These are phyloP conservation scores for Psilocybe subaeruginosa DNA, from an alignment of 768 basidiomycete genomes.

Conservation along the genomic window DNA sequence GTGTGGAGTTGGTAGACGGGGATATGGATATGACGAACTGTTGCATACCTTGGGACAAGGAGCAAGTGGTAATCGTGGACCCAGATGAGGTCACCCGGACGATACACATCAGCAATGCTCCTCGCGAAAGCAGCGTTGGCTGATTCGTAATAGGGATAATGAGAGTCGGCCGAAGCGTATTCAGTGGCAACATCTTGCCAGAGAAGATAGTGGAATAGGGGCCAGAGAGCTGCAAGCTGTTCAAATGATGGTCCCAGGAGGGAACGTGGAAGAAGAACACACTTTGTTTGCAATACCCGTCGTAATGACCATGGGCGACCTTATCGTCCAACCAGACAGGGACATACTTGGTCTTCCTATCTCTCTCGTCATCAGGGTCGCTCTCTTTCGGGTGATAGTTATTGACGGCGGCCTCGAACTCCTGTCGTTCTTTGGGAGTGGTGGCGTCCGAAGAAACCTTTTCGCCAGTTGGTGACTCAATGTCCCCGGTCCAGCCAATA, in stretches of 20 bases:
- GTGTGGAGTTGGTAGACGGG: conserved; percentile 7
- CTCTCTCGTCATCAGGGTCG: conserved; percentile 54
- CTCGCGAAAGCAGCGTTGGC: conserved; percentile 87
- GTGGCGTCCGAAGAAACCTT: conserved; percentile 56
- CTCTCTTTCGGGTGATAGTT: conserved; percentile 64
- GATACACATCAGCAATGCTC: conserved; percentile 73
- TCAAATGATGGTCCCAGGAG: neutral
- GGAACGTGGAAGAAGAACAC: conserved; percentile 22
- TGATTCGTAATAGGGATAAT: conserved; percentile 80
- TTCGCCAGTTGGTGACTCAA: conserved; percentile 45
- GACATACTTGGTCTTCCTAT: conserved; percentile 70
- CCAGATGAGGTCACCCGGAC: conserved; percentile 92
- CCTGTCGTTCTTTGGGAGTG: conserved; percentile 61
- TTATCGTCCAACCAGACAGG: conserved; percentile 93
- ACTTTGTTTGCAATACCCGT: conserved; percentile 98
- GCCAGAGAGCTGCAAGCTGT: conserved; percentile 78
- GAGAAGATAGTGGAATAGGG: conserved; percentile 96
- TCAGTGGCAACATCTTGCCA: conserved; percentile 96
- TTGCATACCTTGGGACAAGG: conserved; percentile 67
- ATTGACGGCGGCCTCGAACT: conserved; percentile 66
- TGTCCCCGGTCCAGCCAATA: conserved; percentile 93
- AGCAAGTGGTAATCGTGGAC: conserved; percentile 96
- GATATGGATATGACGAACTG: neutral
- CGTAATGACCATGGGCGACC: conserved; percentile 92
- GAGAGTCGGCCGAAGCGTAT: conserved; percentile 80